Conservation (phyloP, 257 asterid species). For the Fraxinus americana region DNA sequence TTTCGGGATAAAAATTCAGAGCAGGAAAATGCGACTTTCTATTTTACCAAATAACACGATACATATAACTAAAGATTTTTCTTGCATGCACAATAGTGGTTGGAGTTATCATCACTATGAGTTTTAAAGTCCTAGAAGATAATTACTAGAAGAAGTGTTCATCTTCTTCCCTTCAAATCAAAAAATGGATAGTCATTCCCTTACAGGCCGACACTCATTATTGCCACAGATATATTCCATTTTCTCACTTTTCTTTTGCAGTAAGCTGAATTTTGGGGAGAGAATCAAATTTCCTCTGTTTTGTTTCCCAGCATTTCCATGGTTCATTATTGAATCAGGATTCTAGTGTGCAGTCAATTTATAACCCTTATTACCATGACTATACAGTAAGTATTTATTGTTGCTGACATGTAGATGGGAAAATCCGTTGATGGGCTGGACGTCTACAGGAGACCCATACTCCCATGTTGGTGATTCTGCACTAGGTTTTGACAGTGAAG, state of each 20-base stretch:
- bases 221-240: not conserved
- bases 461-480: slow-evolving; percentile 93
- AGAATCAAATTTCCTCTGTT: not conserved
- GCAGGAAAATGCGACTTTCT: not conserved
- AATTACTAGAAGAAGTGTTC: not conserved
- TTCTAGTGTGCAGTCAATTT: slow-evolving; percentile 21
- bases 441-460: slow-evolving; percentile 99
- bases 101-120: not conserved
- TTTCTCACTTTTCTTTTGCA: not conserved
- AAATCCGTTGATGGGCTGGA: slow-evolving; percentile 99
- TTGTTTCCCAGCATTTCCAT: slow-evolving; percentile 6
- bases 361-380: slow-evolving; percentile 1
- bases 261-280: no score
- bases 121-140: not conserved
- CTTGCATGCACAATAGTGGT: not conserved
- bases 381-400: slow-evolving; percentile 8
- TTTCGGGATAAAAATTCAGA: not conserved
- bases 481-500: slow-evolving; percentile 77
- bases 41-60: not conserved
- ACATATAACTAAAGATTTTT: not conserved
- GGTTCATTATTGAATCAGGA: slow-evolving; percentile 17
- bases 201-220: not conserved
- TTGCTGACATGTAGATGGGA: slow-evolving; percentile 76
- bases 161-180: not conserved
- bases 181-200: not conserved